phyloP scores from a whole-genome alignment of 129 eudicot species.

The Helichrysum umbraculigerum region DNA sequence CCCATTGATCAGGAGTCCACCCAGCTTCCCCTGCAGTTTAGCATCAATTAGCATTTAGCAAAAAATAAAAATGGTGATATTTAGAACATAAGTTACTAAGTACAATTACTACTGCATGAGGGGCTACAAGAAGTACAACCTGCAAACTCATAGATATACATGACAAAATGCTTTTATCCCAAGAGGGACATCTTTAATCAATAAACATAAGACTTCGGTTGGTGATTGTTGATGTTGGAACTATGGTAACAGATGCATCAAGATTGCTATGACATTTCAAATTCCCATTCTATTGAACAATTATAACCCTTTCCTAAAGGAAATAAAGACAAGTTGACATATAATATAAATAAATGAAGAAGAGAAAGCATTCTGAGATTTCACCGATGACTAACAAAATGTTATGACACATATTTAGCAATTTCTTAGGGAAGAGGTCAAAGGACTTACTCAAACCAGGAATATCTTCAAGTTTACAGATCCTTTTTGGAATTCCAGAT shows the following conservation, averaged over 20 bases:
- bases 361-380: background rate
- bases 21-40: constrained; percentile 82
- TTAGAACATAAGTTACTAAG: background rate
- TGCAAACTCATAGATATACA: background rate
- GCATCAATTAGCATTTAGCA: constrained; percentile 4
- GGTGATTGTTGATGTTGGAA: constrained; percentile 2
- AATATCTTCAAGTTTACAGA: constrained; percentile 84
- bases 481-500: constrained; percentile 76
- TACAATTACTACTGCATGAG: background rate
- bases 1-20: constrained; percentile 96
- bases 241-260: background rate
- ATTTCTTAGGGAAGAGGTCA: background rate
- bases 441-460: constrained; percentile 83
- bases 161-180: constrained; percentile 1
- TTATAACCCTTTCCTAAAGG: background rate
- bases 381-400: background rate
- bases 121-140: constrained; percentile 11
- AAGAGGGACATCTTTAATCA: background rate
- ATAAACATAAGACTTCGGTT: background rate
- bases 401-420: background rate
- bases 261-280: background rate
- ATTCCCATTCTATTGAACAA: constrained; percentile 3
- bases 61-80: background rate
- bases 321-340: background rate
- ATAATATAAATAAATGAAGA: background rate